Evolutionary conservation across 2,329 filamentous ascomycete species (phyloP).

Genomic region (Pseudogymnoascus sp.): DNA sequence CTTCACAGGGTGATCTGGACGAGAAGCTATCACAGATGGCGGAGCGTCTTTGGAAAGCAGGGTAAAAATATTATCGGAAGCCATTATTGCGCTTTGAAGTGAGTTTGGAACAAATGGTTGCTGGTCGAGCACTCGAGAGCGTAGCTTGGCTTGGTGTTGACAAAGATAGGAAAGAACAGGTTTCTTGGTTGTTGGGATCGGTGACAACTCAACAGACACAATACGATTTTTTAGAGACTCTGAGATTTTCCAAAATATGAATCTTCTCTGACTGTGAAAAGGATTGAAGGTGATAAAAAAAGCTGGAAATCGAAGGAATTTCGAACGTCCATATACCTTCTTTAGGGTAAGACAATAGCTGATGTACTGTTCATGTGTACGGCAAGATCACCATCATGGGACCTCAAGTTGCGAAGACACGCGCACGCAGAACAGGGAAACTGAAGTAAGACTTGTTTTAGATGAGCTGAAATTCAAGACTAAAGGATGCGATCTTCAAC

Average conservation of each 20-base stretch:
- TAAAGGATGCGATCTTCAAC: neutral
- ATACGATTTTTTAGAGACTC: neutral
- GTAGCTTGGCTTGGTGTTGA: slow-evolving; percentile 7
- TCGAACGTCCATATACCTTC: neutral
- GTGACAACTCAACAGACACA: neutral
- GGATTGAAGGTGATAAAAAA: neutral
- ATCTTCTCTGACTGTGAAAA: neutral
- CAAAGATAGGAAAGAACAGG: slow-evolving; percentile 2
- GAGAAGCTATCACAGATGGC: slow-evolving; percentile 38
- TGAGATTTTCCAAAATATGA: neutral
- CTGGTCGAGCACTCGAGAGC: slow-evolving; percentile 10
- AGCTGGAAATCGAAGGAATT: slow-evolving; percentile 7
- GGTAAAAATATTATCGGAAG: slow-evolving; percentile 43
- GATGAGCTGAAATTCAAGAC: slow-evolving; percentile 2
- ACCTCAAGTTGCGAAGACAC: neutral
- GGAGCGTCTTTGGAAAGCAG: slow-evolving; percentile 48
- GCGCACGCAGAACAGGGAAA: slow-evolving; percentile 2
- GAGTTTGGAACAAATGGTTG: neutral
- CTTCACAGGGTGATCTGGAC: slow-evolving; percentile 50
- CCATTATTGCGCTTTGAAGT: slow-evolving; percentile 9
- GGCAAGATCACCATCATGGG: slow-evolving; percentile 1
- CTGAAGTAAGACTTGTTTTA: slow-evolving; percentile 1
- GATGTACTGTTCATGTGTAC: slow-evolving; percentile 1
- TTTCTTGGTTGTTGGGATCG: neutral
- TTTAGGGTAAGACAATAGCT: neutral